phyloP scores from a whole-genome alignment of 2,329 filamentous ascomycete genomes.

The Alternaria arborescens region DNA sequence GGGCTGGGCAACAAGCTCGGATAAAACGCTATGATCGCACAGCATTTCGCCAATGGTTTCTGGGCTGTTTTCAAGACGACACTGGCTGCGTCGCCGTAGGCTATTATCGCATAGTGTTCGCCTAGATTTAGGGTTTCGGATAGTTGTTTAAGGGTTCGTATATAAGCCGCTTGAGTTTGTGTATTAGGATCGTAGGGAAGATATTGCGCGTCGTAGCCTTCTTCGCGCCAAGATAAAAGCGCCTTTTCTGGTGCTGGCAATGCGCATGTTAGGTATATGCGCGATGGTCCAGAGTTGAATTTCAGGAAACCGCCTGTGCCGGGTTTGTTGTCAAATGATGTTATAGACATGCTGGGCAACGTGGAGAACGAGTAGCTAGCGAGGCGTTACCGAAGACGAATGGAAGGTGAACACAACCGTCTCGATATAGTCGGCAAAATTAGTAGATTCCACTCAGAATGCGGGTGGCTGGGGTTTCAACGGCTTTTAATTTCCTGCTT shows the following conservation, averaged over 20 bases:
- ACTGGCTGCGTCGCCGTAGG: slow-evolving; percentile 54
- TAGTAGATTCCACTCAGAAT: background rate
- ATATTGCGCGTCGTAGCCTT: slow-evolving; percentile 55
- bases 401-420: background rate
- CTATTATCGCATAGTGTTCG: slow-evolving; percentile 47
- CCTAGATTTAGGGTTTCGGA: slow-evolving; percentile 52
- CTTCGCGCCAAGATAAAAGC: slow-evolving; percentile 52
- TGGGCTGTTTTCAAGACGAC: slow-evolving; percentile 51
- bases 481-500: slow-evolving; percentile 4
- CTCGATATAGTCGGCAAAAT: background rate
- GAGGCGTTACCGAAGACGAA: background rate
- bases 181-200: slow-evolving; percentile 43
- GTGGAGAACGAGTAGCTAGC: background rate
- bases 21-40: slow-evolving; percentile 55
- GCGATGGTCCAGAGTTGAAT: slow-evolving; percentile 49
- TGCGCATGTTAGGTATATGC: slow-evolving; percentile 52
- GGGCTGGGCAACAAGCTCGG: slow-evolving; percentile 50
- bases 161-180: slow-evolving; percentile 39
- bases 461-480: background rate
- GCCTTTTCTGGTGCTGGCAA: slow-evolving; percentile 50
- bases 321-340: slow-evolving; percentile 33
- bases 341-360: slow-evolving; percentile 35
- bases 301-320: slow-evolving; percentile 43
- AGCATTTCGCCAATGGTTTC: slow-evolving; percentile 53
- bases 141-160: slow-evolving; percentile 45